These are phyloP conservation scores for Xylaria sp. DNA, from an alignment of 2,329 filamentous ascomycete genomes.

Conservation along the genomic window DNA sequence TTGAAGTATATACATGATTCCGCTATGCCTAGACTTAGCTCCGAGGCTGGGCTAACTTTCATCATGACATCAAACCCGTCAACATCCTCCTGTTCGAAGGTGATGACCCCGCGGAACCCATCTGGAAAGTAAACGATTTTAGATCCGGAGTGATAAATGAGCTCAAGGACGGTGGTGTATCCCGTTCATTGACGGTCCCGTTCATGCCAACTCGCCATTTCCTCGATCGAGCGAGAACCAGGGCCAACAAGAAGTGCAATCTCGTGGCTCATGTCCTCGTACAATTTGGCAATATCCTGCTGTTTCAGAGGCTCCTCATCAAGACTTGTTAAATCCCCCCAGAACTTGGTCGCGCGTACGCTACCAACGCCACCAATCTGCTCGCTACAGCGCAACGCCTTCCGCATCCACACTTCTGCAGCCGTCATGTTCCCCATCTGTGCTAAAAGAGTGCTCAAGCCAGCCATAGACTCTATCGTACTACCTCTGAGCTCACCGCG, in stretches of 20 bases:
- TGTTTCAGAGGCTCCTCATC: neutral
- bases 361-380: neutral
- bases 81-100: too few relatives aligned
- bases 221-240: conserved; percentile 8
- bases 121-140: too few relatives aligned
- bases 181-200: neutral
- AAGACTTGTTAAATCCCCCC: neutral
- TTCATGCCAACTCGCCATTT: conserved; percentile 9
- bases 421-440: neutral
- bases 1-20: too few relatives aligned
- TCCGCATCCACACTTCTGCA: neutral
- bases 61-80: too few relatives aligned
- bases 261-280: neutral
- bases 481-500: neutral
- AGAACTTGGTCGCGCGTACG: neutral
- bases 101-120: too few relatives aligned
- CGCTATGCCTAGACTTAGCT: too few relatives aligned
- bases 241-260: conserved; percentile 7
- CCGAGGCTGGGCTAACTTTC: too few relatives aligned
- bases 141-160: too few relatives aligned
- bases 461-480: neutral
- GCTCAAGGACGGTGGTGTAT: neutral
- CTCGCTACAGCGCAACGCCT: neutral
- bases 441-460: neutral
- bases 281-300: neutral